These are phyloP conservation scores for Circinella umbellata DNA, from an alignment of 371 early-diverging fungal species.

Conservation along the genomic window DNA sequence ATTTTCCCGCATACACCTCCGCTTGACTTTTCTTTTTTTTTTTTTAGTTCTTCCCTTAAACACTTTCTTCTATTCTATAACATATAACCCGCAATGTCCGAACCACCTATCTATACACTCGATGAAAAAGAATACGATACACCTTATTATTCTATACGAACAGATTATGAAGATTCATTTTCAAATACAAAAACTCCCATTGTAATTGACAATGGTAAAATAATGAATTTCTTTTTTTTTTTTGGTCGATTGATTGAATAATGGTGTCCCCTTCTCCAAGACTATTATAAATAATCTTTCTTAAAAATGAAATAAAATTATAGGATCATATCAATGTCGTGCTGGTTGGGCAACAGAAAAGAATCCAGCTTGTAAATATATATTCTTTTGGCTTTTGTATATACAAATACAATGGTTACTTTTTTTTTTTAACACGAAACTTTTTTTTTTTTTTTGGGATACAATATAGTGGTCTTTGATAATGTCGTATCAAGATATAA, in stretches of 20 bases:
- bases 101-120: slow-evolving; percentile 22
- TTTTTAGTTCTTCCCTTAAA: neutral
- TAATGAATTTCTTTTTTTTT: neutral
- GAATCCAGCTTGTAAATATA: slow-evolving; percentile 61
- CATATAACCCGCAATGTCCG: slow-evolving; percentile 1
- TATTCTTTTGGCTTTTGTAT: neutral
- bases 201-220: slow-evolving; percentile 70
- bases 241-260: no score
- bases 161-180: slow-evolving; percentile 18
- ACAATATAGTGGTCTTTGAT: slow-evolving; percentile 73
- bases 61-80: neutral
- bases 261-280: no score
- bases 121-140: slow-evolving; percentile 28
- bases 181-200: slow-evolving; percentile 40
- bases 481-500: slow-evolving; percentile 81
- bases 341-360: slow-evolving; percentile 84
- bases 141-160: slow-evolving; percentile 22
- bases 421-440: neutral
- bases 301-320: no score
- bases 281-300: no score
- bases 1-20: no score
- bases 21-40: neutral
- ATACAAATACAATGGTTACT: neutral
- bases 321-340: slow-evolving; percentile 79
- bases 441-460: neutral